These are phyloP conservation scores for Paxillus involutus DNA, from an alignment of 768 basidiomycete species.

Conservation along the genomic window DNA sequence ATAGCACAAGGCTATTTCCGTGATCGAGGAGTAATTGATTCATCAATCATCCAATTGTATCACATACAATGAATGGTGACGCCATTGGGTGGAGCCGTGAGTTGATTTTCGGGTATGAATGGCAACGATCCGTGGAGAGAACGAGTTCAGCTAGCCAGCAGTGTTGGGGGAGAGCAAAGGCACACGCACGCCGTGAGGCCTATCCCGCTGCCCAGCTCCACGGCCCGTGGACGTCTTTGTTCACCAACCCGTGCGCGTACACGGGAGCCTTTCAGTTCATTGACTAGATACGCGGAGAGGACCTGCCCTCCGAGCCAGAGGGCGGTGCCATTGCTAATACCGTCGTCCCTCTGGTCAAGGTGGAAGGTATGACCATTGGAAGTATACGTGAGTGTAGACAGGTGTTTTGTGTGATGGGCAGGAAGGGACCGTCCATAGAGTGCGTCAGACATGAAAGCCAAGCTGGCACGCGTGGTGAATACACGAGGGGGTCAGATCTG, in stretches of 20 bases:
- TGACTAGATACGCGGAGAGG: slow-evolving; percentile 59
- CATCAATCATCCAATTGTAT: background rate
- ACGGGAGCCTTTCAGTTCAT: slow-evolving; percentile 29
- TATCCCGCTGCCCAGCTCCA: slow-evolving; percentile 84
- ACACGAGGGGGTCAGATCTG: background rate
- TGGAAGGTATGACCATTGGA: slow-evolving; percentile 40
- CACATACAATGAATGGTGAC: slow-evolving; percentile 1
- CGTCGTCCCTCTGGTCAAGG: slow-evolving; percentile 60
- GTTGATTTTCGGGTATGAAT: background rate
- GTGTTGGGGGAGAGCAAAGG: slow-evolving; percentile 2
- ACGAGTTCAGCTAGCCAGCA: background rate
- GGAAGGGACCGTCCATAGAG: slow-evolving; percentile 30
- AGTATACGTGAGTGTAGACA: slow-evolving; percentile 46
- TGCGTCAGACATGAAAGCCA: background rate
- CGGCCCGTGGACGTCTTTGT: slow-evolving; percentile 38
- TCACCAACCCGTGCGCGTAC: background rate
- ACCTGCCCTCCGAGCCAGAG: slow-evolving; percentile 86
- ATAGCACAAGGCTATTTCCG: slow-evolving; percentile 54
- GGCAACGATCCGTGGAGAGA: background rate
- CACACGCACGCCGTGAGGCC: slow-evolving; percentile 71
- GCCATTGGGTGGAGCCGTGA: background rate
- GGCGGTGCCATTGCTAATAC: slow-evolving; percentile 73
- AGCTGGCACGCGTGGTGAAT: background rate
- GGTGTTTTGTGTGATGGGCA: slow-evolving; percentile 67
- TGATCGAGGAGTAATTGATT: background rate